phyloP scores from a whole-genome alignment of 2,329 filamentous ascomycete species.

The Claviceps sp. region DNA sequence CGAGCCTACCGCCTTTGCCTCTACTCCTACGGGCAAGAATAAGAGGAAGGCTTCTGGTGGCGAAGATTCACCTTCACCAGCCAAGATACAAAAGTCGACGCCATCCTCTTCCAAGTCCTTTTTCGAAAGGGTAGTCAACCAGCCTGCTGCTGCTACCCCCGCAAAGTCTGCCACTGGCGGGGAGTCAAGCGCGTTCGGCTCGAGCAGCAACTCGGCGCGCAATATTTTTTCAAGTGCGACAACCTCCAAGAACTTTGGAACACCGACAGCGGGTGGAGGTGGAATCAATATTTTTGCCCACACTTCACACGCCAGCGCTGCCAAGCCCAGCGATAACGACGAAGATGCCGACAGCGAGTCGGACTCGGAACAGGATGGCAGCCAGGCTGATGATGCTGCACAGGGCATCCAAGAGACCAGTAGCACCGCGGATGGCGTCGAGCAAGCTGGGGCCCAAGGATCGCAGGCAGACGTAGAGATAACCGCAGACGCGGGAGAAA shows the following conservation, averaged over 20 bases:
- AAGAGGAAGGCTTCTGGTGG: conserved; percentile 38
- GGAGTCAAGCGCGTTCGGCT: conserved; percentile 19
- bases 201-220: conserved; percentile 25
- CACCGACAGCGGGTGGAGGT: conserved; percentile 15
- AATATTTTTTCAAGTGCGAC: conserved; percentile 31
- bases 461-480: conserved; percentile 7
- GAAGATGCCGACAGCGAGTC: conserved; percentile 33
- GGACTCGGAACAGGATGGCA: conserved; percentile 29
- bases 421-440: conserved; percentile 8
- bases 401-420: conserved; percentile 30
- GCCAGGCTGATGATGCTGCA: conserved; percentile 24
- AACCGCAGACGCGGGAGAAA: not conserved
- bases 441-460: conserved; percentile 4
- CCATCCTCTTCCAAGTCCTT: conserved; percentile 41
- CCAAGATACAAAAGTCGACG: conserved; percentile 36
- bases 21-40: conserved; percentile 24
- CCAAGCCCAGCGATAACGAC: conserved; percentile 38
- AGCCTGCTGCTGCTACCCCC: conserved; percentile 18
- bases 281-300: conserved; percentile 45
- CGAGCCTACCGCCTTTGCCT: conserved; percentile 11
- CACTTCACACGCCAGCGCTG: conserved; percentile 41
- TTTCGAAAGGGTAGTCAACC: conserved; percentile 45
- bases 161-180: conserved; percentile 11
- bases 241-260: conserved; percentile 12
- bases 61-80: conserved; percentile 28